Evolutionary conservation across 371 early-diverging fungal genomes (phyloP), one percentile per base, ranked within the genome.

Genomic region (Dentiscutata heterogama): DNA sequence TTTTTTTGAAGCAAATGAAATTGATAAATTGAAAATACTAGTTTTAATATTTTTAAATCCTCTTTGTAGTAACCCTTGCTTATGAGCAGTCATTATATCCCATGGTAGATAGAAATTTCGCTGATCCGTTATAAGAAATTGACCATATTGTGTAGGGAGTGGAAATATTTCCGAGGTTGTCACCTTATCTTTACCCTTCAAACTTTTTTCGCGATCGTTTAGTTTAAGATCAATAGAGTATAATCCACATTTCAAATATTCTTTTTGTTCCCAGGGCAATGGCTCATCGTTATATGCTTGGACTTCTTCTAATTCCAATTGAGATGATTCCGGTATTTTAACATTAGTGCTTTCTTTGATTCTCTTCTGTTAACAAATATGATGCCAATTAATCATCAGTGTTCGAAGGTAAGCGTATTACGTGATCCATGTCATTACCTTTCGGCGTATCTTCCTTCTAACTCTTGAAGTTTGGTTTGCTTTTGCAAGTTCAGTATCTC

Each of bases 131-230:
- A 91, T 80, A 14, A 90, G 25, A 54, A 83, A 82, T 6, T 86
- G 84, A 4, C 92, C 93, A 63, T 88, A 88, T 81, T 90, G 88
- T n/a, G 90, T 88, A 13, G 93, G 93, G 42, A 90, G 65, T n/a
- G 81, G 81, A 56, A 81, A 42, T 10, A 14, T 46, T 70, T 46
- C 70, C 20, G 46, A 29, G 25, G 18, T 51, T 73, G 20, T 39
- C 16, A 5, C 78, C 18, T 78, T 60, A 22, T 63, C 58, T 27
- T 39, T 78, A 39, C 46, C 46, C 27, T 64, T 78, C 14, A 16
- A 25, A 39, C 51, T 25, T 35, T 31, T 75, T 58, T 31, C 22
- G 25, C 11, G 39, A 42, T 42, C 64, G 29, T 53, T 29, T 16
- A 60, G 13, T 46, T 78, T 78, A 10, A 60, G 78, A 39, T 78